These are phyloP conservation scores for Aspergillus sclerotialis DNA, from an alignment of 2,329 filamentous ascomycete genomes.

Conservation along the genomic window DNA sequence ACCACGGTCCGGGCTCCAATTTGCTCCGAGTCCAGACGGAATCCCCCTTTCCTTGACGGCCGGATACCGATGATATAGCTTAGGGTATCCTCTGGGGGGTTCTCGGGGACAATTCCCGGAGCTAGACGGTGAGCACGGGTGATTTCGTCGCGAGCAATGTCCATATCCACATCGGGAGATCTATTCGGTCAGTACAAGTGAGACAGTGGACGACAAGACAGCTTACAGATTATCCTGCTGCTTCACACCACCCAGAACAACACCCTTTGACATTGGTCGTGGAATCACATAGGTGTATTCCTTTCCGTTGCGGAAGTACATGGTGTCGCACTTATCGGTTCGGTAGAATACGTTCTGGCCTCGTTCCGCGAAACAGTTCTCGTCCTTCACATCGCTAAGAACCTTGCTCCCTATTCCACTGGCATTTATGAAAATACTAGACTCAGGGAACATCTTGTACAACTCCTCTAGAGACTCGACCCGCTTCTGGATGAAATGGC, in stretches of 20 bases:
- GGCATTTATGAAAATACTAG: constrained; percentile 32
- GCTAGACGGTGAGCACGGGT: constrained; percentile 32
- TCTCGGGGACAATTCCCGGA: constrained; percentile 26
- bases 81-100: constrained; percentile 19
- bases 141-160: constrained; percentile 32
- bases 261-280: constrained; percentile 24
- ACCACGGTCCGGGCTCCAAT: constrained; percentile 19
- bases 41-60: constrained; percentile 27
- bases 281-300: constrained; percentile 36
- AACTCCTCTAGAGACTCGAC: constrained; percentile 27
- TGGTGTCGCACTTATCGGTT: constrained; percentile 21
- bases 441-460: constrained; percentile 29
- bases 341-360: constrained; percentile 32
- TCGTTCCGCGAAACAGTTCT: constrained; percentile 28
- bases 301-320: constrained; percentile 31
- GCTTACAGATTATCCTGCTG: constrained; percentile 26
- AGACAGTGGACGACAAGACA: background rate
- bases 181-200: constrained; percentile 10
- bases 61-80: constrained; percentile 32
- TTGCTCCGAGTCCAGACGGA: constrained; percentile 26
- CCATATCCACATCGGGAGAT: constrained; percentile 28
- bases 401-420: constrained; percentile 30
- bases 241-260: constrained; percentile 30
- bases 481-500: constrained; percentile 26
- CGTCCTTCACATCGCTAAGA: constrained; percentile 27